Base-by-base conservation (phyloP, 176 grass and related monocot species). In the Eleusine indica region DNA sequence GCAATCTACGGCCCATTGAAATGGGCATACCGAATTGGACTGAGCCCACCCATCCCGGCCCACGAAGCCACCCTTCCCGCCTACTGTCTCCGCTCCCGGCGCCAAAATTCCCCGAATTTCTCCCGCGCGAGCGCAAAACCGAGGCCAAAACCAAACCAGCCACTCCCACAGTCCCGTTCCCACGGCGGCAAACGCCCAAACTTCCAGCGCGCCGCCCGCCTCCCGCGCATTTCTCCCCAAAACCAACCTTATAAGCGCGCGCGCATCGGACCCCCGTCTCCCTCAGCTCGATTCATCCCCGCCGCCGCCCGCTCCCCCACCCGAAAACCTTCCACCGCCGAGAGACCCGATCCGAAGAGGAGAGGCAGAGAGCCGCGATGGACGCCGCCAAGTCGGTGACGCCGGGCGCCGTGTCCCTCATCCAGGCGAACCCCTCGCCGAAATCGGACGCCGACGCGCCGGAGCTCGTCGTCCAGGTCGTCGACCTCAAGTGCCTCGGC, bases 401-500 rank as follows among this genome's bases (percentile, higher is more conserved):
- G 37, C 85, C 76, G 12, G 86, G 78, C 38, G 96, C 93, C 19
- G 83, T 99, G 82, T 74, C 91, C 41, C n/a, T 62, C 74, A 19
- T 96, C 28, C 83, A 86, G 17, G 80, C 74, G 47, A 87, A 96
- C 83, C 87, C 91, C 3, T 83, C 84, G 73, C 87, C 91, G 4
- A 75, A 75, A 74, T n/a, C 43, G 7, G 37, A 49, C 13, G 84
- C 78, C 22, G 93, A 81, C 41, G 68, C 89, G 28, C 84, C 87
- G 47, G 91, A 86, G 66, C 82, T 89, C 83, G 70, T 99, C 80
- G 79, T 99, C 28, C 96, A 99, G 89, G 93, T 96, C 87, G 78
- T 99, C 61, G 96, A 99, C 83, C 89, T 99, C 82, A 99, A 90
- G 76, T 65, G 93, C 65, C 87, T 99, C 38, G 93, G 93, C 68